phyloP scores from a whole-genome alignment of 1,139 yeast species.

The Suhomyces kunorum region DNA sequence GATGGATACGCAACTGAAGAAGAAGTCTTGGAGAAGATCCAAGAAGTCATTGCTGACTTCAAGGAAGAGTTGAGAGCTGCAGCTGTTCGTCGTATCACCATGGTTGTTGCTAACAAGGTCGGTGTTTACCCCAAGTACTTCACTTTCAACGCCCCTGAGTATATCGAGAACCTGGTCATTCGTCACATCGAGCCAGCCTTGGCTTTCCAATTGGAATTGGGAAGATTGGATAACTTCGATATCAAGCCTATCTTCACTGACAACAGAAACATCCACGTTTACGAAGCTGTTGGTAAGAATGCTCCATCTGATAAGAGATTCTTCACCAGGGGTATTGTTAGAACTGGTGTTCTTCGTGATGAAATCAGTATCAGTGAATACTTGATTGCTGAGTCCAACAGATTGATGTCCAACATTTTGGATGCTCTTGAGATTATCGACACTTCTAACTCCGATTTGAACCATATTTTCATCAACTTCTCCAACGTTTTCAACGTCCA shows the following conservation, averaged over 20 bases:
- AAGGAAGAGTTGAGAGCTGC: constrained; percentile 68
- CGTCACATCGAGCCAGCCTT: constrained; percentile 98
- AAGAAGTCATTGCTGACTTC: constrained; percentile 66
- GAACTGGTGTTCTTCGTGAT: constrained; percentile 93
- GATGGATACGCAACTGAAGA: constrained; percentile 76
- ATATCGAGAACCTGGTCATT: constrained; percentile 80
- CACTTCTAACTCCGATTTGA: constrained; percentile 91
- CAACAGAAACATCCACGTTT: constrained; percentile 95
- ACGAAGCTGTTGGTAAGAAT: constrained; percentile 93
- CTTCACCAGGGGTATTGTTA: constrained; percentile 94
- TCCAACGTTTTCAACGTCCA: constrained; percentile 91
- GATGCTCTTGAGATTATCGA: constrained; percentile 95
- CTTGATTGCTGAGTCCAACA: constrained; percentile 91
- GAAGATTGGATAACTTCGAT: constrained; percentile 90
- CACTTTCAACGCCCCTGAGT: constrained; percentile 89
- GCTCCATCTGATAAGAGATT: constrained; percentile 92
- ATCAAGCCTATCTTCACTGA: constrained; percentile 95
- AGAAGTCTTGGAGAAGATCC: constrained; percentile 62
- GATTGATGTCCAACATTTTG: constrained; percentile 92
- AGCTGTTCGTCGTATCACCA: constrained; percentile 87
- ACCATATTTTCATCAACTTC: constrained; percentile 94
- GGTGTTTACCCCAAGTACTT: constrained; percentile 94
- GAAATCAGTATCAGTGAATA: constrained; percentile 92
- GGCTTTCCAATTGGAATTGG: constrained; percentile 95
- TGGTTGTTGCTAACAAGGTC: constrained; percentile 77